Evolutionary conservation across 1,284 basidiomycete species (phyloP).

Genomic region (Kwoniella shivajii): DNA sequence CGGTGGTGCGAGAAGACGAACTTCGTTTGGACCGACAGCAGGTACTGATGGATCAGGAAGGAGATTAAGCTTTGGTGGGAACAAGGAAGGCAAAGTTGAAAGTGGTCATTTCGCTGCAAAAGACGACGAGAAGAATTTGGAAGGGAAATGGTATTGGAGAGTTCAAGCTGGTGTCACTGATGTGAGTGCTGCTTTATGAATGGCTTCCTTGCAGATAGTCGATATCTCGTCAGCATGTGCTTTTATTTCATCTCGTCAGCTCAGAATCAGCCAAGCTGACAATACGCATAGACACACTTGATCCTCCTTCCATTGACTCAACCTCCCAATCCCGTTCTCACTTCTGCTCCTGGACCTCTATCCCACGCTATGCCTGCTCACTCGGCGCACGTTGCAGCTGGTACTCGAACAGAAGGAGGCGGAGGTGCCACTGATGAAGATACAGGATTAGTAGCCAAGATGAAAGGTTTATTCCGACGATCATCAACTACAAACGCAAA

Average conservation of each 20-base stretch:
- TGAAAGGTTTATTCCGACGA: slow-evolving; percentile 38
- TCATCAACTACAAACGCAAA: slow-evolving; percentile 14
- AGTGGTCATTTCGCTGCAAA: slow-evolving; percentile 8
- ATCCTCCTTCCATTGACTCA: slow-evolving; percentile 42
- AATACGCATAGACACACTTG: slow-evolving; percentile 39
- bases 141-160: slow-evolving; percentile 50
- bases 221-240: neutral
- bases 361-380: slow-evolving; percentile 39
- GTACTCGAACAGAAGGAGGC: slow-evolving; percentile 6
- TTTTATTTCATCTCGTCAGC: no score
- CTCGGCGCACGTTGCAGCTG: slow-evolving; percentile 12
- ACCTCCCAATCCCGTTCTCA: slow-evolving; percentile 46
- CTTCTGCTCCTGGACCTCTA: slow-evolving; percentile 30
- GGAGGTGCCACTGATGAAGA: slow-evolving; percentile 7
- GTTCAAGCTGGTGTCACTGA: slow-evolving; percentile 43
- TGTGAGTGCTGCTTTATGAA: slow-evolving; percentile 31
- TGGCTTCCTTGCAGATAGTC: neutral
- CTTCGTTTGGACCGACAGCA: neutral
- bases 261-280: no score
- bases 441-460: slow-evolving; percentile 29
- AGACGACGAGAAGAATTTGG: slow-evolving; percentile 13
- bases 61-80: slow-evolving; percentile 15
- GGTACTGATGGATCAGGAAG: slow-evolving; percentile 4
- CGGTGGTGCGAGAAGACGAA: slow-evolving; percentile 32
- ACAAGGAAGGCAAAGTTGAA: slow-evolving; percentile 8